phyloP scores from a whole-genome alignment of 495 filamentous ascomycete species.

The Zalerion maritima region DNA sequence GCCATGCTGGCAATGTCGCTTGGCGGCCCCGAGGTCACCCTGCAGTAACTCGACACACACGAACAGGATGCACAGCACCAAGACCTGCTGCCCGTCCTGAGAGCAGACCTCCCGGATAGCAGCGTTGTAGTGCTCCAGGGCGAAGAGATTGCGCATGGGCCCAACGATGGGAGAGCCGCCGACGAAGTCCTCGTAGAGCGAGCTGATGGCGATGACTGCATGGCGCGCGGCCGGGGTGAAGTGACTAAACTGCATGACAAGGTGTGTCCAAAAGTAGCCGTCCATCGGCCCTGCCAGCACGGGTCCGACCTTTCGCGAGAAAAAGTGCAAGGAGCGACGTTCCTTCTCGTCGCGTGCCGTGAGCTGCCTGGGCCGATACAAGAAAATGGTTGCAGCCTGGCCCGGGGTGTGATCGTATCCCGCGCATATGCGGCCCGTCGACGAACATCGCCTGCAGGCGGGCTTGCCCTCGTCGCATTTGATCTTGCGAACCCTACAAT shows the following conservation, averaged over 20 bases:
- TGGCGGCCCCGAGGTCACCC: slow-evolving; percentile 30
- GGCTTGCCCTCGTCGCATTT: slow-evolving; percentile 41
- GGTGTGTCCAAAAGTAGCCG: slow-evolving; percentile 38
- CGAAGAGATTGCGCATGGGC: slow-evolving; percentile 17
- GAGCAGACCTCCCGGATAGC: slow-evolving; percentile 31
- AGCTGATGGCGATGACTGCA: slow-evolving; percentile 41
- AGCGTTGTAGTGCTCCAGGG: slow-evolving; percentile 39
- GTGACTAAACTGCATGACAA: slow-evolving; percentile 41
- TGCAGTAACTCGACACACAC: slow-evolving; percentile 43
- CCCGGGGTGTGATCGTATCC: slow-evolving; percentile 11
- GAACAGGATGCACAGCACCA: slow-evolving; percentile 43
- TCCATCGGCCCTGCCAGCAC: slow-evolving; percentile 35
- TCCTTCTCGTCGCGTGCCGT: slow-evolving; percentile 22
- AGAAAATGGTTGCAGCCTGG: background rate
- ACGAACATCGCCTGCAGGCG: slow-evolving; percentile 27
- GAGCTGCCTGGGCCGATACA: slow-evolving; percentile 10
- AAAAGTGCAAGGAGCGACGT: slow-evolving; percentile 36
- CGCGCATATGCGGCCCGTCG: slow-evolving; percentile 34
- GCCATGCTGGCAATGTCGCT: slow-evolving; percentile 26
- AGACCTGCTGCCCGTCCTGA: slow-evolving; percentile 26
- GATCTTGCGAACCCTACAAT: slow-evolving; percentile 32
- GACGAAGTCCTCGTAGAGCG: slow-evolving; percentile 32
- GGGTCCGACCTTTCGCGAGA: slow-evolving; percentile 32
- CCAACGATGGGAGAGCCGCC: slow-evolving; percentile 5
- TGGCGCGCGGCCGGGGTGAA: slow-evolving; percentile 44